These are phyloP conservation scores for Pseudogymnoascus sp. DNA, from an alignment of 2,329 filamentous ascomycete genomes.

Conservation along the genomic window DNA sequence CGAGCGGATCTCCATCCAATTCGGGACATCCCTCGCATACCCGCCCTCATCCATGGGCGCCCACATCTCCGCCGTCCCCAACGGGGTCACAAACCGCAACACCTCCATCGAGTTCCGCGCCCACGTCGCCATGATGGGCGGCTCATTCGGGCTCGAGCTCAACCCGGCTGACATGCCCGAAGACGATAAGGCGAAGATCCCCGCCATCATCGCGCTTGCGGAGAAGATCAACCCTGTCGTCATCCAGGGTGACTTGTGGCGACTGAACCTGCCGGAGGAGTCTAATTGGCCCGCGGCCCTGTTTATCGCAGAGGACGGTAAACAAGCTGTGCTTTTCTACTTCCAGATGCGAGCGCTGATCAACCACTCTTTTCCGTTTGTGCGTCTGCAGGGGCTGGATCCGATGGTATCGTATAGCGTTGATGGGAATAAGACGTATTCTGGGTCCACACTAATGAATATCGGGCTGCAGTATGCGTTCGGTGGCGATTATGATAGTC, in stretches of 20 bases:
- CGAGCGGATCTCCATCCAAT: slow-evolving; percentile 54
- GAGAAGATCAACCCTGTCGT: slow-evolving; percentile 53
- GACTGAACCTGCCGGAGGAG: slow-evolving; percentile 48
- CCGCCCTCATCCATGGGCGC: slow-evolving; percentile 58
- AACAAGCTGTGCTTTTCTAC: background rate
- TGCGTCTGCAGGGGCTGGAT: background rate
- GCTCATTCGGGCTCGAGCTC: slow-evolving; percentile 59
- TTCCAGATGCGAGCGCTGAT: background rate
- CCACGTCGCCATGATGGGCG: slow-evolving; percentile 63
- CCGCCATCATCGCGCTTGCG: slow-evolving; percentile 45
- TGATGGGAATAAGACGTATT: background rate
- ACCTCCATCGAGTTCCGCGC: slow-evolving; percentile 53
- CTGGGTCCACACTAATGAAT: background rate
- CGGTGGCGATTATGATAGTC: background rate
- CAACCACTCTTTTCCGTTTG: background rate
- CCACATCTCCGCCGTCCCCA: slow-evolving; percentile 56
- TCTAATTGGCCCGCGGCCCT: slow-evolving; percentile 57
- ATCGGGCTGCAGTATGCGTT: background rate
- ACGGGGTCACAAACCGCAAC: slow-evolving; percentile 47
- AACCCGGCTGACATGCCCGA: slow-evolving; percentile 45
- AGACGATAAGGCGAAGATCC: slow-evolving; percentile 47
- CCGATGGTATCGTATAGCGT: background rate
- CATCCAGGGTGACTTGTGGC: slow-evolving; percentile 51
- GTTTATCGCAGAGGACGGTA: slow-evolving; percentile 48
- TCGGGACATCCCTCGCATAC: slow-evolving; percentile 57